A percentile compares a stretch with the other conserved stretches of the same genome.
Conservation (phyloP, 2,329 filamentous ascomycete species). For the Talaromyces sp. region DNA sequence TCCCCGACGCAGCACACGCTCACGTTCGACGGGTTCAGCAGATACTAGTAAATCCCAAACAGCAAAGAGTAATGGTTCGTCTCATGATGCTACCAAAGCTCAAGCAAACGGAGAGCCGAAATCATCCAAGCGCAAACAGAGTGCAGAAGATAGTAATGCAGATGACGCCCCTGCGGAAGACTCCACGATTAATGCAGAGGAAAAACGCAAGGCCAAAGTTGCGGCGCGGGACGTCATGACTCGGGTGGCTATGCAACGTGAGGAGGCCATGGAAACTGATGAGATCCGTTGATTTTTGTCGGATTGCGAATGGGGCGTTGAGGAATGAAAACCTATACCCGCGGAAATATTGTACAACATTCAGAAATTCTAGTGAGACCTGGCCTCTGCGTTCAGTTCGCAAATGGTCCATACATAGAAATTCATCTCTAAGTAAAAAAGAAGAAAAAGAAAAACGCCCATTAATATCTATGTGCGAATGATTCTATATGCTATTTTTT, state of each 20-base stretch:
- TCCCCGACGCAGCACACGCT: slow-evolving; percentile 17
- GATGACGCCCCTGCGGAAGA: not conserved
- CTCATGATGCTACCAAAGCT: not conserved
- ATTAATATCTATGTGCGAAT: no score
- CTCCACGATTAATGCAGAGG: slow-evolving; percentile 10
- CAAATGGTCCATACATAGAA: not conserved
- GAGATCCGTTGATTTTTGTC: slow-evolving; percentile 20
- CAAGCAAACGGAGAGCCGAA: not conserved
- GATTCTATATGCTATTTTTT: no score
- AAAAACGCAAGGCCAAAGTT: slow-evolving; percentile 37
- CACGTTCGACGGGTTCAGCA: slow-evolving; percentile 11
- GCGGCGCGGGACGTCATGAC: slow-evolving; percentile 39
- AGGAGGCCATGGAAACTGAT: slow-evolving; percentile 42
- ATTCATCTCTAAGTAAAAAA: not conserved
- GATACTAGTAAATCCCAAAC: not conserved
- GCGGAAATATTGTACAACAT: not conserved
- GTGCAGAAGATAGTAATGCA: not conserved
- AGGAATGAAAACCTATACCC: not conserved
- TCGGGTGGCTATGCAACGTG: slow-evolving; percentile 41
- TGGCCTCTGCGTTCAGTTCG: no score
- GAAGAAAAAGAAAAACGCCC: no score
- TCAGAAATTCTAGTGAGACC: not conserved
- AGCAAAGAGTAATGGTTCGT: not conserved
- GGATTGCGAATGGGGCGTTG: not conserved
- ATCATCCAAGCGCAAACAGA: not conserved